Conservation (phyloP, 345 rosid species). For the Linum trigynum region DNA sequence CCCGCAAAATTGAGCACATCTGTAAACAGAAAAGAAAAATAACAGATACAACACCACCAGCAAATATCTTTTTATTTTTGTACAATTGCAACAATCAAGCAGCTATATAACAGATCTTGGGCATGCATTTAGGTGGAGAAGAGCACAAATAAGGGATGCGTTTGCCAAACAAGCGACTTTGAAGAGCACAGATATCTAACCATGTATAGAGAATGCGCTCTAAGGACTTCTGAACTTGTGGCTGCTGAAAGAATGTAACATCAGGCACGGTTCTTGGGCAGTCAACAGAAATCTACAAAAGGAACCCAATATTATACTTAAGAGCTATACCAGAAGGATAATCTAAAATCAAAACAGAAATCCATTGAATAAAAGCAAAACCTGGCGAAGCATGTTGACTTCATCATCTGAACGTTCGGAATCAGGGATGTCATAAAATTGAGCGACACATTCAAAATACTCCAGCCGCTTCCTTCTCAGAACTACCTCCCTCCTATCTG, state of each 20-base stretch:
- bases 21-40: too few species aligned
- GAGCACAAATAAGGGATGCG: too few species aligned
- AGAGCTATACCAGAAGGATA: neutral
- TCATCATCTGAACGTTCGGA: constrained; percentile 98
- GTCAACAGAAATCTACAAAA: constrained; percentile 82
- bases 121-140: too few species aligned
- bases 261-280: constrained; percentile 98
- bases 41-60: too few species aligned
- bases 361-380: constrained; percentile 16
- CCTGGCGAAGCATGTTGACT: constrained; percentile 97
- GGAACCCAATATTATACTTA: constrained; percentile 12
- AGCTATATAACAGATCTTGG: too few species aligned
- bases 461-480: constrained; percentile 81
- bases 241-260: constrained; percentile 88
- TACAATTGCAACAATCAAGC: too few species aligned
- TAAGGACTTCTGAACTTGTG: constrained; percentile 88
- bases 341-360: constrained; percentile 4
- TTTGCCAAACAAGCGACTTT: too few species aligned
- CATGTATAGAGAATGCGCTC: constrained; percentile 98
- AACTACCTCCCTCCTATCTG: constrained; percentile 98
- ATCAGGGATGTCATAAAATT: constrained; percentile 88
- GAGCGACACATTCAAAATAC: constrained; percentile 90
- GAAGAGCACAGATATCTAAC: constrained; percentile 28
- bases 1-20: neutral
- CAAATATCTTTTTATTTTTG: too few species aligned